Conservation (phyloP, 2,329 filamentous ascomycete species). For the Hymenoscyphus linearis region DNA sequence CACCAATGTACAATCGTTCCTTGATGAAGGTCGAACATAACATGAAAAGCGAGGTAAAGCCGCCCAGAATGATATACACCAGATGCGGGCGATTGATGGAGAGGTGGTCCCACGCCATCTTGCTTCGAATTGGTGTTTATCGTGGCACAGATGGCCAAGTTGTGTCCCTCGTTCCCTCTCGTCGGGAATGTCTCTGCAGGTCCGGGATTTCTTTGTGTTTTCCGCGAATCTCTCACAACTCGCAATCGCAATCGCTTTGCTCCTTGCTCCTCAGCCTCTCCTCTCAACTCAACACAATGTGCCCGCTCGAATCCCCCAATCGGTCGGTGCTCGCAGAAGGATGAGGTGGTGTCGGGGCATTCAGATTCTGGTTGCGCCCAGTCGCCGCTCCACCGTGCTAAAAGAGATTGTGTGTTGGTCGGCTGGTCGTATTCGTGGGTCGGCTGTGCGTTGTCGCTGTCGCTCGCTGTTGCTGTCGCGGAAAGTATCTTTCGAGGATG, state of each 20-base stretch:
- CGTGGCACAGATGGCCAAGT: background rate
- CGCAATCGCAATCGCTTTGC: no score
- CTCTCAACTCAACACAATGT: constrained; percentile 12
- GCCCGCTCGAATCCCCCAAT: constrained; percentile 28
- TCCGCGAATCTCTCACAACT: background rate
- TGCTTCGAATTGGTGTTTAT: constrained; percentile 11
- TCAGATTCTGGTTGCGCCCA: constrained; percentile 42
- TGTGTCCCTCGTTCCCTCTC: background rate
- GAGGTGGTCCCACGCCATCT: constrained; percentile 75
- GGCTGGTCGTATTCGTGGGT: background rate
- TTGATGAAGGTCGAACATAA: constrained; percentile 96
- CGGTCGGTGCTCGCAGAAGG: constrained; percentile 30
- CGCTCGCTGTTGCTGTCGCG: background rate
- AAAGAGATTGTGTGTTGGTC: background rate
- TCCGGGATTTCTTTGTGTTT: background rate
- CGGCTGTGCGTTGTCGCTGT: background rate
- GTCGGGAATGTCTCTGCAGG: background rate
- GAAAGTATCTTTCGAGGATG: background rate
- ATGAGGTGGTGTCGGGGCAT: constrained; percentile 37
- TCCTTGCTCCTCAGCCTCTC: background rate
- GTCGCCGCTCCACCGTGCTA: constrained; percentile 38
- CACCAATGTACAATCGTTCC: constrained; percentile 96
- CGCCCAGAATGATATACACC: constrained; percentile 97
- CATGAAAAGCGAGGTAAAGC: constrained; percentile 98
- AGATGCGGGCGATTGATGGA: constrained; percentile 90